phyloP scores from a whole-genome alignment of 75 land plant genomes.

The Pinus tabuliformis region DNA sequence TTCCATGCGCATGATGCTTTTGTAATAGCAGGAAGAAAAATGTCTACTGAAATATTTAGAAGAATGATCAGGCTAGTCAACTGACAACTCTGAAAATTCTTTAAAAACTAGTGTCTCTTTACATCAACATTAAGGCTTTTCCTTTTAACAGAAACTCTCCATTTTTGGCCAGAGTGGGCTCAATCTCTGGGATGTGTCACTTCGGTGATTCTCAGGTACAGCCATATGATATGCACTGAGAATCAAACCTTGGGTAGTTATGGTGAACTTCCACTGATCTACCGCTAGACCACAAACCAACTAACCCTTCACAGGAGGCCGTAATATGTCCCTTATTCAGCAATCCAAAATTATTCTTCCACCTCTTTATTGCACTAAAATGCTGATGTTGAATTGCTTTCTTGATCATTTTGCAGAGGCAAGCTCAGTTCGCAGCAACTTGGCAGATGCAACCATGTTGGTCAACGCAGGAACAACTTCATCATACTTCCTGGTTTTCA shows the following conservation, averaged over 20 bases:
- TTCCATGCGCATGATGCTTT: not conserved
- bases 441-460: conserved; percentile 53
- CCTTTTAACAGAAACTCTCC: not conserved
- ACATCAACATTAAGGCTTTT: not conserved
- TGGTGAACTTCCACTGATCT: no score
- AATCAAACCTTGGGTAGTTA: no score
- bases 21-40: not conserved
- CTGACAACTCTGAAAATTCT: no score
- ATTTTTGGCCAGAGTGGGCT: no score
- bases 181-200: no score
- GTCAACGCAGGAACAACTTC: conserved; percentile 48
- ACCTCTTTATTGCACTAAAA: not conserved
- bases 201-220: no score
- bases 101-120: no score
- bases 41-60: not conserved
- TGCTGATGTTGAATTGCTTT: not conserved
- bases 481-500: conserved; percentile 48
- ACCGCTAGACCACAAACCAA: no score
- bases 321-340: not conserved
- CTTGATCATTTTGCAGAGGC: conserved; percentile 27
- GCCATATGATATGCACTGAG: no score
- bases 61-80: not conserved
- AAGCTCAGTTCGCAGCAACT: conserved; percentile 42
- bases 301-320: no score
- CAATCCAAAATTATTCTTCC: not conserved